Base-by-base conservation (phyloP, 805 yeast genomes). In the Kodamaea kaohsiungensis region DNA sequence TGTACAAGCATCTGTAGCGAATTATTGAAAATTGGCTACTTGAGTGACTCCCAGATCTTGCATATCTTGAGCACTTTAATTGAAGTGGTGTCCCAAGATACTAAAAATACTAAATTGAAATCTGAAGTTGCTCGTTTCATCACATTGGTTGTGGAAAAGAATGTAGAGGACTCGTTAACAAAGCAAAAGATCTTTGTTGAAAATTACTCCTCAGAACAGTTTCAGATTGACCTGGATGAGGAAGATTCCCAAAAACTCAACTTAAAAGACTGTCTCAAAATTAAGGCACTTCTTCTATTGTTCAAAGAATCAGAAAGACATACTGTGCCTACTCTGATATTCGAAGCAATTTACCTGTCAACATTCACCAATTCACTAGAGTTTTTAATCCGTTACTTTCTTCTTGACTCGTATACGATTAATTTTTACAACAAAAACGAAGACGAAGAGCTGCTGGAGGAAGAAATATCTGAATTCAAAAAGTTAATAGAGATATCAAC, bases 111-210 rank as follows among this genome's bases (percentile, higher is more conserved):
- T 4, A 78, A 68, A 56, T 53, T 78, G 15, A 66, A 63, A 46
- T 59, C 71, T 16, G 86, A 87, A 50, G 72, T 85, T 9, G 82
- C 87, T 9, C 83, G 74, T 56, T 84, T 89, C 59, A 67, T 86
- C 17, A 67, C 77, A 7, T 57, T 70, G 7, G 76, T 79, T 19
- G 82, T 79, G 52, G 61, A 61, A 6, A 82, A 80, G 15, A 64
- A 67, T 17, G 64, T 71, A 6, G 61, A 65, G 6, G 80, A 75
- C 2, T 65, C 68, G 13, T 35, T 69, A 18, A 83, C 78, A 45
- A 61, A 69, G 10, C 65, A 69, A 51, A 61, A 68, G 3, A 58
- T 68, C 1, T 63, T 66, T 12, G 61, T 81, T 22, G 67, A 72
- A 2, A 56, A 63, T 5, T 65, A 69, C 43, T 60, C 56, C 12